A percentile compares a stretch with the other conserved stretches of the same genome.
Evolutionary conservation across 306 rosid species (phyloP).

Genomic region (Bauhinia variegata): DNA sequence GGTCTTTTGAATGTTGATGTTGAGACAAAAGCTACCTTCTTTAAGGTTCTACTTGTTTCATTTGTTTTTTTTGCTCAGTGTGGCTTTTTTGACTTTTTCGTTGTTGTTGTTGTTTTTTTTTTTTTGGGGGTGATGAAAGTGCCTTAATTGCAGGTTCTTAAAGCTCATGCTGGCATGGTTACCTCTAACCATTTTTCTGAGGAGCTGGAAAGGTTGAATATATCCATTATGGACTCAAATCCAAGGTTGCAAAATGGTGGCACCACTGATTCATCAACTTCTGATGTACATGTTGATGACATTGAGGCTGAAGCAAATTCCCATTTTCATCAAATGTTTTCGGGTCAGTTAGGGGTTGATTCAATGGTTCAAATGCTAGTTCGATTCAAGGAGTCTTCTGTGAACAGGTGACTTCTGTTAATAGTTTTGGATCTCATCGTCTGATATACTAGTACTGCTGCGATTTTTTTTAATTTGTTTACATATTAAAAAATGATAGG

Average conservation of each 20-base stretch:
- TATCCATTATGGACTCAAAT: conserved; percentile 63
- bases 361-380: conserved; percentile 90
- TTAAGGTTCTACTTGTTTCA: conserved; percentile 60
- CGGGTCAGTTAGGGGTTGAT: conserved; percentile 71
- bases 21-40: conserved; percentile 64
- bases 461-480: not conserved
- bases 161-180: conserved; percentile 61
- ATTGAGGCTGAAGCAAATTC: conserved; percentile 90
- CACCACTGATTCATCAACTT: conserved; percentile 59
- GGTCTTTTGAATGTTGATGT: conserved; percentile 58
- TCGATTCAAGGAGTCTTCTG: conserved; percentile 81
- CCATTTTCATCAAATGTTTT: conserved; percentile 88
- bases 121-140: conserved; percentile 9
- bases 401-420: conserved; percentile 58
- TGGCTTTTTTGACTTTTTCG: not conserved
- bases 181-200: conserved; percentile 66
- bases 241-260: conserved; percentile 77
- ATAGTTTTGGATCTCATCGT: conserved; percentile 27
- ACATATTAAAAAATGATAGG: not conserved
- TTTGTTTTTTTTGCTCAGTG: conserved; percentile 22
- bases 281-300: conserved; percentile 80
- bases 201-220: conserved; percentile 81
- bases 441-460: not conserved
- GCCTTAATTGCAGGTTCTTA: conserved; percentile 67
- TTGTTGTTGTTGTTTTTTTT: conserved; percentile 11